phyloP scores from a whole-genome alignment of 2,329 filamentous ascomycete species.

The Fusarium nygamai region DNA sequence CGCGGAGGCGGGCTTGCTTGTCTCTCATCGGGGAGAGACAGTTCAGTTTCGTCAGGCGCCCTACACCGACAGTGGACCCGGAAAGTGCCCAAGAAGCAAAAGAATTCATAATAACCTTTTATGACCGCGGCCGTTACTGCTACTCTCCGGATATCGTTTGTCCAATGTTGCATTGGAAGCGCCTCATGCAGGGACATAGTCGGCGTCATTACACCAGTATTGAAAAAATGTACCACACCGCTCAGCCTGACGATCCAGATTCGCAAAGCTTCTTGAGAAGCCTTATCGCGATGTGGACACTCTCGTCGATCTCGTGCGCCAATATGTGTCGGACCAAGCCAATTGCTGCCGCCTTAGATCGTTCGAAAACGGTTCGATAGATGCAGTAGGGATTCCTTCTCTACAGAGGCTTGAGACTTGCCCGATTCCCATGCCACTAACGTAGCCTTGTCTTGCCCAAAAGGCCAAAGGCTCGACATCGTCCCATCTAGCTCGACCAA shows the following conservation, averaged over 20 bases:
- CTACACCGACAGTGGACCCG: not conserved
- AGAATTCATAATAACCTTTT: not conserved
- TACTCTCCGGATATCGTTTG: not conserved
- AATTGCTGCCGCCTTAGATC: slow-evolving; percentile 20
- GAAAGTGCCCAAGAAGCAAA: not conserved
- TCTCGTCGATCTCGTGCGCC: slow-evolving; percentile 23
- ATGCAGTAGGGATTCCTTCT: slow-evolving; percentile 16
- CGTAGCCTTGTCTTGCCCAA: slow-evolving; percentile 27
- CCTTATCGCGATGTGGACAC: slow-evolving; percentile 15
- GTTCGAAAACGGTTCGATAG: slow-evolving; percentile 30
- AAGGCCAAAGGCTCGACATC: slow-evolving; percentile 23
- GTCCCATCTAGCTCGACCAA: slow-evolving; percentile 39
- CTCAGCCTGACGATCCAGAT: slow-evolving; percentile 8
- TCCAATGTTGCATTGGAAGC: slow-evolving; percentile 22
- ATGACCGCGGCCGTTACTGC: not conserved
- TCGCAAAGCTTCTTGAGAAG: slow-evolving; percentile 6
- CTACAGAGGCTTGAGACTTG: slow-evolving; percentile 30
- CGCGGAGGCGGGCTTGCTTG: not conserved
- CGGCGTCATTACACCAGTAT: slow-evolving; percentile 8
- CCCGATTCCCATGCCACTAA: slow-evolving; percentile 12
- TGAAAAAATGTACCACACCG: slow-evolving; percentile 22
- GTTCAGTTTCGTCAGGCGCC: not conserved
- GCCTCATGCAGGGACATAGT: slow-evolving; percentile 34
- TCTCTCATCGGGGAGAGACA: not conserved
- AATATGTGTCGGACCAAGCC: slow-evolving; percentile 15